These are phyloP conservation scores for Apiosordaria backusii DNA, from an alignment of 495 filamentous ascomycete genomes.

Conservation along the genomic window DNA sequence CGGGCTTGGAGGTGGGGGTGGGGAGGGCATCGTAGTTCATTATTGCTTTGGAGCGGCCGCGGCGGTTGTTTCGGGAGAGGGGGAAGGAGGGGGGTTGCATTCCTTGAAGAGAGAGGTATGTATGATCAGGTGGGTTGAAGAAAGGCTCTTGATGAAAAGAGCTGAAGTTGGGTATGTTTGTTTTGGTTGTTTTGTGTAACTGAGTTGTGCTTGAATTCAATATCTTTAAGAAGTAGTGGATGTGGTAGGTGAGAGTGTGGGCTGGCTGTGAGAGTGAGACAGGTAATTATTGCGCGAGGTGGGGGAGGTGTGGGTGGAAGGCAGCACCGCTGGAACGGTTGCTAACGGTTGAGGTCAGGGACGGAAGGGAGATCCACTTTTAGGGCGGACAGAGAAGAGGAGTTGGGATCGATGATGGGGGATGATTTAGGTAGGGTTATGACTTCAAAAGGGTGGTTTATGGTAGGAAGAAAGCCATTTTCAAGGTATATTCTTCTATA, in stretches of 20 bases:
- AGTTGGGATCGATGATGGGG: neutral
- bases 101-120: neutral
- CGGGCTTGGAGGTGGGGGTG: constrained; percentile 11
- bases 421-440: neutral
- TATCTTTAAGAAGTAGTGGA: neutral
- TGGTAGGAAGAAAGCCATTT: neutral
- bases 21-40: constrained; percentile 14
- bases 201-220: neutral
- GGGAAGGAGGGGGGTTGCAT: neutral
- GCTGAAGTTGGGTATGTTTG: neutral
- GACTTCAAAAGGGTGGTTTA: neutral
- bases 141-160: neutral
- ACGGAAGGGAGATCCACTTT: neutral
- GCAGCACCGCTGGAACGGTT: no score
- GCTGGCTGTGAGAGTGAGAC: no score
- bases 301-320: neutral
- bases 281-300: neutral
- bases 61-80: neutral
- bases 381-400: neutral
- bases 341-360: no score
- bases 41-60: neutral
- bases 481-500: neutral
- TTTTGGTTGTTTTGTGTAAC: neutral
- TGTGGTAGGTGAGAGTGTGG: neutral
- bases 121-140: neutral